Conservation (phyloP, 2,329 filamentous ascomycete genomes). For the Colletotrichum sp. region DNA sequence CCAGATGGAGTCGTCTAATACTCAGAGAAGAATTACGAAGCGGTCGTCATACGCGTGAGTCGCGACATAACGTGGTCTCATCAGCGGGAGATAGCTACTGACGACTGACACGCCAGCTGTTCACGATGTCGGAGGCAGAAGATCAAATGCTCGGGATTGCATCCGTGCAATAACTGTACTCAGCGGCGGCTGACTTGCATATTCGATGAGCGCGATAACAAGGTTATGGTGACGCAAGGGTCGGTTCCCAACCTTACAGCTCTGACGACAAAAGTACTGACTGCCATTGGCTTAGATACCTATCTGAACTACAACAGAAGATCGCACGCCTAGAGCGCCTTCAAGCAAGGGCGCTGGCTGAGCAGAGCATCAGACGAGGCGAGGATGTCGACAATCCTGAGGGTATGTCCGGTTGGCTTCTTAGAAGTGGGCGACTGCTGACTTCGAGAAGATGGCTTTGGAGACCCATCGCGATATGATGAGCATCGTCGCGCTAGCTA, state of each 20-base stretch:
- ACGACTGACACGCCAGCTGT: background rate
- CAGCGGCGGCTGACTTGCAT: slow-evolving; percentile 11
- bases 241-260: background rate
- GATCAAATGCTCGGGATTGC: slow-evolving; percentile 16
- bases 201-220: slow-evolving; percentile 14
- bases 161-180: slow-evolving; percentile 16
- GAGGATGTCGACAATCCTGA: background rate
- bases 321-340: background rate
- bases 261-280: background rate
- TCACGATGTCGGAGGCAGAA: slow-evolving; percentile 19
- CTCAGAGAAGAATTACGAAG: slow-evolving; percentile 8
- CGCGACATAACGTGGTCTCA: background rate
- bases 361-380: background rate
- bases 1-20: slow-evolving; percentile 9
- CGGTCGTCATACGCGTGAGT: slow-evolving; percentile 10
- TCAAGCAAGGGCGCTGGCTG: background rate
- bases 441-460: background rate
- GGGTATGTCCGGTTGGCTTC: background rate
- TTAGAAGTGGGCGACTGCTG: background rate
- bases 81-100: background rate
- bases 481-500: background rate
- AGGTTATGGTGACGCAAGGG: slow-evolving; percentile 17
- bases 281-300: background rate
- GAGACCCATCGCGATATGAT: background rate
- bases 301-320: slow-evolving; percentile 8